Evolutionary conservation across 495 filamentous ascomycete genomes (phyloP).

Genomic region (Neurospora africana): DNA sequence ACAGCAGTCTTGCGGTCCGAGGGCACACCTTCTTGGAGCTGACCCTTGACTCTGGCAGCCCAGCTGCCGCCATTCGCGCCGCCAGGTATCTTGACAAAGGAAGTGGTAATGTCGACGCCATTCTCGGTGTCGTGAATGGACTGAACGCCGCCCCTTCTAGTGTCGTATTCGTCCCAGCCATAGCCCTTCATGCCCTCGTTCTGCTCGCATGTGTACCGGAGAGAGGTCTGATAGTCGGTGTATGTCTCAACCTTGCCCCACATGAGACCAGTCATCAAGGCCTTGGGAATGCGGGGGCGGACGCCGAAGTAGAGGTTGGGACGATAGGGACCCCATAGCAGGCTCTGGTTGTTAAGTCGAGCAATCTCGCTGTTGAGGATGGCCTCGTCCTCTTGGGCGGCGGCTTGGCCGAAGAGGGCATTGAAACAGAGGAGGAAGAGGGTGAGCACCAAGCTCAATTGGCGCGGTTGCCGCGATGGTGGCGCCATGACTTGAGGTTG

Average conservation of each 20-base stretch:
- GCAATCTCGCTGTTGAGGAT: slow-evolving; percentile 42
- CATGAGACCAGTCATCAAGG: slow-evolving; percentile 72
- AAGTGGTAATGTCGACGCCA: slow-evolving; percentile 77
- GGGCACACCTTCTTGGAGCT: slow-evolving; percentile 55
- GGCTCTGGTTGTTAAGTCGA: slow-evolving; percentile 63
- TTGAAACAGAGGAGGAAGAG: slow-evolving; percentile 1
- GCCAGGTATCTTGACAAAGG: slow-evolving; percentile 87
- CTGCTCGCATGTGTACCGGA: slow-evolving; percentile 94
- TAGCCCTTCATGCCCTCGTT: slow-evolving; percentile 90
- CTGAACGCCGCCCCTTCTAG: slow-evolving; percentile 74
- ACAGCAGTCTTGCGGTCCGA: slow-evolving; percentile 60
- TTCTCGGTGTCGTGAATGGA: slow-evolving; percentile 85
- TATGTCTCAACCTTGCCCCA: slow-evolving; percentile 86
- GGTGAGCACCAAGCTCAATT: slow-evolving; percentile 13
- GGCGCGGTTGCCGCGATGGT: slow-evolving; percentile 2
- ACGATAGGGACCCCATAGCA: slow-evolving; percentile 94
- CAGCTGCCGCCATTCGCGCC: slow-evolving; percentile 83
- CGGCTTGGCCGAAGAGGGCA: slow-evolving; percentile 3
- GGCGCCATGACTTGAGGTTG: slow-evolving; percentile 8
- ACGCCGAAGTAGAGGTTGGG: slow-evolving; percentile 96
- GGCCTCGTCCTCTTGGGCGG: slow-evolving; percentile 19
- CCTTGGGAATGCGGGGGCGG: slow-evolving; percentile 75
- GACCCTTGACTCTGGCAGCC: slow-evolving; percentile 80
- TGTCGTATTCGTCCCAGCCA: slow-evolving; percentile 95
- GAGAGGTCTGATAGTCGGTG: slow-evolving; percentile 61